Conservation (phyloP, 352 stramenopile genomes). For the Phytophthora kernoviae region DNA sequence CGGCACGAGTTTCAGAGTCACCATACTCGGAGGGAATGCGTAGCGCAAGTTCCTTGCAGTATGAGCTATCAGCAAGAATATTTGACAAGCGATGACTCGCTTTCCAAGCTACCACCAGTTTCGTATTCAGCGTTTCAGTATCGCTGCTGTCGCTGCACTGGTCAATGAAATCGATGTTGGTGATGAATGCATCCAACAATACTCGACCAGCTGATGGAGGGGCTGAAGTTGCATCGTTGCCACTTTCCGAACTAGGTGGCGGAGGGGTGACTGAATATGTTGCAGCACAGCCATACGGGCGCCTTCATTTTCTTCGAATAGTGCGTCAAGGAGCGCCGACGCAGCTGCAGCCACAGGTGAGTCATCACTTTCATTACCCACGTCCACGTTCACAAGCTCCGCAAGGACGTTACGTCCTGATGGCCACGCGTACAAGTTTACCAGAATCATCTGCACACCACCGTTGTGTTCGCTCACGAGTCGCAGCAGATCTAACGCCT, state of each 20-base stretch:
- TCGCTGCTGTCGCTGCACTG: slow-evolving; percentile 13
- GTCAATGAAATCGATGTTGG: slow-evolving; percentile 51
- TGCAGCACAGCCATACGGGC: slow-evolving; percentile 75
- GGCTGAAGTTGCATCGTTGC: slow-evolving; percentile 15
- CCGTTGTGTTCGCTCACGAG: slow-evolving; percentile 60
- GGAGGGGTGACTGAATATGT: slow-evolving; percentile 61
- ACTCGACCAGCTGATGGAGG: slow-evolving; percentile 47
- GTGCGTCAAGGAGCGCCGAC: slow-evolving; percentile 57
- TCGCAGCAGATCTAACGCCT: slow-evolving; percentile 68
- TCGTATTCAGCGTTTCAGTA: slow-evolving; percentile 27
- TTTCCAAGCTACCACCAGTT: slow-evolving; percentile 62
- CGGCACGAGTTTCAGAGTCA: slow-evolving; percentile 46
- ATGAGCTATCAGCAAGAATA: slow-evolving; percentile 52
- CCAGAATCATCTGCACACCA: slow-evolving; percentile 73
- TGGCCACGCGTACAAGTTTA: slow-evolving; percentile 55
- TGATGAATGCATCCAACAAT: slow-evolving; percentile 55
- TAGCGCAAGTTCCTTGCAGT: slow-evolving; percentile 75
- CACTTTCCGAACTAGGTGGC: slow-evolving; percentile 18
- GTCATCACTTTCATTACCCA: slow-evolving; percentile 55
- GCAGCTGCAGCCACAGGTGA: slow-evolving; percentile 61
- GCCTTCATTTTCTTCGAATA: slow-evolving; percentile 71
- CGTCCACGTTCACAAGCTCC: slow-evolving; percentile 62
- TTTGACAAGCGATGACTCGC: slow-evolving; percentile 58
- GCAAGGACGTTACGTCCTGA: slow-evolving; percentile 57
- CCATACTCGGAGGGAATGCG: slow-evolving; percentile 61